Evolutionary conservation across 2,329 filamentous ascomycete species (phyloP), one percentile per base, ranked within the genome.

Genomic region (Zymoseptoria tritici): DNA sequence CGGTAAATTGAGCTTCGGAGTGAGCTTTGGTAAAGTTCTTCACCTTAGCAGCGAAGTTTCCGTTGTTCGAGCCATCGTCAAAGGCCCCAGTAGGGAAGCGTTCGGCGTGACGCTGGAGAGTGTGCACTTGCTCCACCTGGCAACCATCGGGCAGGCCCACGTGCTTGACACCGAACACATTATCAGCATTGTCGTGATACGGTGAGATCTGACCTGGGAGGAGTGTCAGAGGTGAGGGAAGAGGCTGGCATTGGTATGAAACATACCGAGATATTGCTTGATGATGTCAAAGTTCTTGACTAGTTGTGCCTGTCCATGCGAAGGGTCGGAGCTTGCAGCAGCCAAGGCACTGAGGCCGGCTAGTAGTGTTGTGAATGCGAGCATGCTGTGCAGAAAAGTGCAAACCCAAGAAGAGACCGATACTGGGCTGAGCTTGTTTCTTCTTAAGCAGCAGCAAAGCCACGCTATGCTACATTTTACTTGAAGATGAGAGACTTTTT

Each of bases 61-160:
- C 74, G 62, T 82, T 77, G 62, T 80, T 81, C 21, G 62, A 65
- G 1, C 79, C 81, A 63, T 84, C 82, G 61, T 81, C 75, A 26
- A 72, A 72, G 60, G 71, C 73, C 19, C 73, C 53, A 0, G 76
- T 80, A 2, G 80, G 79, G 51, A 81, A 83, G 22, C 82, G 76
- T 61, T 84, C 74, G 0, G 80, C 79, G 68, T 84, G 82, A 26
- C 82, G 76, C 66, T 84, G 81, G 16, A 85, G 74, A 5, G 77
- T 72, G 63, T 83, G 81, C 0, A 75, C 80, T 67, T 83, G 80
- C 60, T 81, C 78, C 57, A 84, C 71, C 67, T 83, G 80, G 70
- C 82, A 84, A n/a, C 80, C 80, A 53, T 77, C 71, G 0, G 82
- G 82, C 7, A 80, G 68, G 4, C 78, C 79, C 29, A 78, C 73